A percentile compares a stretch with the other conserved stretches of the same genome.
phyloP scores from a whole-genome alignment of 164 flowering plant genomes.

The Vitis rotundifolia region DNA sequence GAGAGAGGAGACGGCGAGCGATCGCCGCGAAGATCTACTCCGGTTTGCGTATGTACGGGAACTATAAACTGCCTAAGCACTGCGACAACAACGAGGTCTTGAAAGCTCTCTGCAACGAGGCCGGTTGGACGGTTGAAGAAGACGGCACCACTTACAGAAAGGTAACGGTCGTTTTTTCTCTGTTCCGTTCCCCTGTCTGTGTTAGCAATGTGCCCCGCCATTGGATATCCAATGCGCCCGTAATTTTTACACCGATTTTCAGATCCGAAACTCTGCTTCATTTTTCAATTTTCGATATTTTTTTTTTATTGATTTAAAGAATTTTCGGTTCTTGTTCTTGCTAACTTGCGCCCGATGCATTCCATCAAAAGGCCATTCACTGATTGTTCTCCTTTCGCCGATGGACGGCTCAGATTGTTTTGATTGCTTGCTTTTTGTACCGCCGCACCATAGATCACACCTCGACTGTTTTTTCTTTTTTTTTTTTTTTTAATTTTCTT shows the following conservation, averaged over 20 bases:
- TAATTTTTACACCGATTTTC: no score
- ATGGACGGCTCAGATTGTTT: conserved; percentile 19
- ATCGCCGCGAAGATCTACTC: conserved; percentile 90
- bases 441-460: not conserved
- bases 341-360: conserved; percentile 11
- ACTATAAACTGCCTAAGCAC: conserved; percentile 86
- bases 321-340: not conserved
- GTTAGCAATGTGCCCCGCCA: no score
- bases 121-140: conserved; percentile 90
- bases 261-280: no score
- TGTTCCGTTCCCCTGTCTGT: not conserved
- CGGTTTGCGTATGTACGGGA: conserved; percentile 79
- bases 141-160: conserved; percentile 93
- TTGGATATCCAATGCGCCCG: no score
- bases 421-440: not conserved
- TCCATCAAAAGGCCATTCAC: not conserved
- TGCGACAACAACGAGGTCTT: conserved; percentile 94
- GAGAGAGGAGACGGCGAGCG: conserved; percentile 82
- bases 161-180: conserved; percentile 34
- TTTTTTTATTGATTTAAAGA: no score
- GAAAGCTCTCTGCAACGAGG: conserved; percentile 87
- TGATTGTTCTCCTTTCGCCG: not conserved
- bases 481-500: no score
- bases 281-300: no score
- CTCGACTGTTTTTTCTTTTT: not conserved